Percentiles rank a stretch among this genome's conserved stretches.
phyloP scores from a whole-genome alignment of 2,329 filamentous ascomycete species.

The Lojkania enalia region DNA sequence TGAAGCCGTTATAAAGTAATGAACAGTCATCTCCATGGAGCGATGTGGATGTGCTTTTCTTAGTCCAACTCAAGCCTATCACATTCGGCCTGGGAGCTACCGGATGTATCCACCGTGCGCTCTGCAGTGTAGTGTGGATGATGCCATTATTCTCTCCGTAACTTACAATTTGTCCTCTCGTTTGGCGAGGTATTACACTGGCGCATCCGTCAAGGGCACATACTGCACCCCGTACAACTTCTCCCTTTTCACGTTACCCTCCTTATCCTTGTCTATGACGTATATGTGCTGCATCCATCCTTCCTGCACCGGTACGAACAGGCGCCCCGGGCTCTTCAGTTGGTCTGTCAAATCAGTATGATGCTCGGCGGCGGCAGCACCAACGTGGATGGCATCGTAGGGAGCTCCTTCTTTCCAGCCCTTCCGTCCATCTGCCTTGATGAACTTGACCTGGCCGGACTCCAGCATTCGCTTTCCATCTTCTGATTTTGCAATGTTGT shows the following conservation, averaged over 20 bases:
- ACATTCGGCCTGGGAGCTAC: too few relatives aligned
- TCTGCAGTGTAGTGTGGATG: too few relatives aligned
- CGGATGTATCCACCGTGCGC: too few relatives aligned
- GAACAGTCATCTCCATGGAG: too few relatives aligned
- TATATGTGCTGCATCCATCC: slow-evolving; percentile 67
- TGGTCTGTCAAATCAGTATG: slow-evolving; percentile 76
- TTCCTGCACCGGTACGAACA: slow-evolving; percentile 76
- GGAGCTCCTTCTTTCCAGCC: slow-evolving; percentile 55
- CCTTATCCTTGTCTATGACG: slow-evolving; percentile 70
- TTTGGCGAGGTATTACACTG: too few relatives aligned
- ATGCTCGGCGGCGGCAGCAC: slow-evolving; percentile 76
- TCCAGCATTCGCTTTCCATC: slow-evolving; percentile 61
- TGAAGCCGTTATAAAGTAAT: too few relatives aligned
- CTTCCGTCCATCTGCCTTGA: slow-evolving; percentile 67
- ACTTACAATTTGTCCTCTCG: too few relatives aligned
- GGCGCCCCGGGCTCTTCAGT: slow-evolving; percentile 73
- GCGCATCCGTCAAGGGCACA: slow-evolving; percentile 75
- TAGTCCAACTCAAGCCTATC: too few relatives aligned
- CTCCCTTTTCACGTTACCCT: slow-evolving; percentile 59
- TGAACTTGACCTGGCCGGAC: slow-evolving; percentile 67
- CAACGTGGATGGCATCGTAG: slow-evolving; percentile 96
- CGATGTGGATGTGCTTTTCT: too few relatives aligned
- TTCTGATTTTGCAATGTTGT: slow-evolving; percentile 50
- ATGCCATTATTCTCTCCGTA: too few relatives aligned
- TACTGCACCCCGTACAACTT: slow-evolving; percentile 73